A percentile compares a stretch with the other conserved stretches of the same genome.
These are phyloP conservation scores for Ophiostoma sp. DNA, from an alignment of 2,329 filamentous ascomycete genomes.

Conservation along the genomic window DNA sequence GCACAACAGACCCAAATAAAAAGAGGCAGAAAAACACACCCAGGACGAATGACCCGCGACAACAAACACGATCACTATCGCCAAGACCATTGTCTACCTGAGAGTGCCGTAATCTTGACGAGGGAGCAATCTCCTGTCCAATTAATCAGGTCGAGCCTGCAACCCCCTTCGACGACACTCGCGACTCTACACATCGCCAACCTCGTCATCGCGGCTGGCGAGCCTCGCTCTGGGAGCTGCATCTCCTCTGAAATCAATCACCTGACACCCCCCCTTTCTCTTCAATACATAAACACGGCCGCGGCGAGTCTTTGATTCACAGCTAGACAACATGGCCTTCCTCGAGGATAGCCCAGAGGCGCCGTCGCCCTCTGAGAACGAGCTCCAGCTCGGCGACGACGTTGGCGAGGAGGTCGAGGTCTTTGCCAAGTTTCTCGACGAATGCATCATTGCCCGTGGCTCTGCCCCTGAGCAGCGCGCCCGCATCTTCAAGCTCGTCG, in stretches of 20 bases:
- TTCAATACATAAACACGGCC: not conserved
- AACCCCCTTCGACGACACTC: not conserved
- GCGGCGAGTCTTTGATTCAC: not conserved
- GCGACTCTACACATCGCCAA: not conserved
- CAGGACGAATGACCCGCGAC: not conserved
- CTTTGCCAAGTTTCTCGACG: conserved; percentile 78
- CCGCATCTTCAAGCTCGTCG: conserved; percentile 63
- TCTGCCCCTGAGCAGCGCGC: conserved; percentile 52
- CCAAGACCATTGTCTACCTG: not conserved
- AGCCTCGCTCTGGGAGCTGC: not conserved
- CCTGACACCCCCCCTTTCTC: not conserved
- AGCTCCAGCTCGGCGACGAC: conserved; percentile 32
- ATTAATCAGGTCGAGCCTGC: not conserved
- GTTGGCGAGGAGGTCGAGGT: conserved; percentile 78
- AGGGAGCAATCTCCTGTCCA: not conserved
- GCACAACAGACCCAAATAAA: not conserved
- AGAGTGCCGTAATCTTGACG: not conserved
- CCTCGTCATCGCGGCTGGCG: not conserved
- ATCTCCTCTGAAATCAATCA: not conserved
- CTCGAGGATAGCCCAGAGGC: conserved; percentile 33
- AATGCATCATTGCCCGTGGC: conserved; percentile 54
- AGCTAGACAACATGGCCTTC: conserved; percentile 28
- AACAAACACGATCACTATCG: not conserved
- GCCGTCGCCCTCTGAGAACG: conserved; percentile 27
- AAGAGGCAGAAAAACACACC: not conserved